These are phyloP conservation scores for Calonectria naviculata DNA, from an alignment of 2,329 filamentous ascomycete genomes.

Conservation along the genomic window DNA sequence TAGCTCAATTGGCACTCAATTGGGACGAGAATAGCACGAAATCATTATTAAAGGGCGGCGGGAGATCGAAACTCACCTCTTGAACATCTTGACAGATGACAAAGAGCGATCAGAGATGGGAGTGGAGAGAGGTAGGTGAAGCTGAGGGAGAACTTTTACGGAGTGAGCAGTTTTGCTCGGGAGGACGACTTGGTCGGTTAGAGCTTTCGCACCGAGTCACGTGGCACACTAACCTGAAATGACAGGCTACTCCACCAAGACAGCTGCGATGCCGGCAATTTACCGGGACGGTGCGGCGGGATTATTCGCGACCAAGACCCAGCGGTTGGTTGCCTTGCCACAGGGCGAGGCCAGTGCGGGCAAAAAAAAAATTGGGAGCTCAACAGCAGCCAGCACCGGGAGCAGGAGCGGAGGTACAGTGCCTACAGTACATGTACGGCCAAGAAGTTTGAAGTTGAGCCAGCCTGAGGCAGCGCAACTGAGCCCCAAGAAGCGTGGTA, in stretches of 20 bases:
- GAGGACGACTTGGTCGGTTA: slow-evolving; percentile 56
- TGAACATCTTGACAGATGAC: slow-evolving; percentile 83
- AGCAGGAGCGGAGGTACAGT: slow-evolving; percentile 12
- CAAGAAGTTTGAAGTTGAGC: neutral
- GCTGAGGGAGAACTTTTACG: slow-evolving; percentile 61
- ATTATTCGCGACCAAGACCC: slow-evolving; percentile 39
- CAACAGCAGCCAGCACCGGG: slow-evolving; percentile 1
- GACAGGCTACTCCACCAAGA: slow-evolving; percentile 31
- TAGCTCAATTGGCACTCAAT: slow-evolving; percentile 64
- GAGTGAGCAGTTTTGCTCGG: slow-evolving; percentile 62
- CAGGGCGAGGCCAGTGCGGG: slow-evolving; percentile 15
- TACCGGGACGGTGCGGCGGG: slow-evolving; percentile 40
- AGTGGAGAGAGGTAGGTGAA: slow-evolving; percentile 67
- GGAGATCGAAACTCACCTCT: slow-evolving; percentile 72
- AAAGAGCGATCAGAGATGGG: slow-evolving; percentile 71
- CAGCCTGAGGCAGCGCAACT: neutral
- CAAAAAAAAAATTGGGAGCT: slow-evolving; percentile 7
- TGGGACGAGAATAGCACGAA: slow-evolving; percentile 43
- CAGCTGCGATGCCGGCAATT: slow-evolving; percentile 45
- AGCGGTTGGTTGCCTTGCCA: slow-evolving; percentile 30
- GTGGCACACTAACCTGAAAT: slow-evolving; percentile 49
- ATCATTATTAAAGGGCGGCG: slow-evolving; percentile 42
- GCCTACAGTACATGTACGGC: neutral
- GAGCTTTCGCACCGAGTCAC: slow-evolving; percentile 55
- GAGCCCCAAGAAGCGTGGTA: neutral